A percentile compares a stretch with the other conserved stretches of the same genome.
Evolutionary conservation across 805 yeast species (phyloP).

Genomic region (Peterozyma toletana): DNA sequence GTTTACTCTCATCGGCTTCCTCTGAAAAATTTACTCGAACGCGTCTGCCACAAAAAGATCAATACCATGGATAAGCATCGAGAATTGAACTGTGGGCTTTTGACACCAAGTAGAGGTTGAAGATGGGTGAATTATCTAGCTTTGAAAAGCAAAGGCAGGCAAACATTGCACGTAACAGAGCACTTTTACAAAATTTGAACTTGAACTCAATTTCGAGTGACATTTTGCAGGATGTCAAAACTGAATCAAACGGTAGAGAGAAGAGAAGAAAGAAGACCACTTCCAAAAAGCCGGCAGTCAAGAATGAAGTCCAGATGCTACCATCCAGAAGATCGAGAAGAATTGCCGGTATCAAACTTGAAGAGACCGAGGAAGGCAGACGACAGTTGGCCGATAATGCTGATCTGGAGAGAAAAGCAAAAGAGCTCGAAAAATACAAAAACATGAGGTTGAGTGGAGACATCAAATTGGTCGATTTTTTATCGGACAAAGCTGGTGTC

Average conservation of each 20-base stretch:
- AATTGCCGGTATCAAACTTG: slow-evolving; percentile 63
- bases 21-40: no score
- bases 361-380: slow-evolving; percentile 34
- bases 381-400: slow-evolving; percentile 29
- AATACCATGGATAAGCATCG: no score
- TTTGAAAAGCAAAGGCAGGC: slow-evolving; percentile 68
- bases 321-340: slow-evolving; percentile 78
- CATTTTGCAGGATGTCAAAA: slow-evolving; percentile 38
- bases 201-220: slow-evolving; percentile 51
- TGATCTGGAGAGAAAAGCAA: slow-evolving; percentile 23
- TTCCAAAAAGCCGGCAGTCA: slow-evolving; percentile 20
- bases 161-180: slow-evolving; percentile 79
- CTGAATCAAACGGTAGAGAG: slow-evolving; percentile 16
- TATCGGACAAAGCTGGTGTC: slow-evolving; percentile 25
- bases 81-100: no score
- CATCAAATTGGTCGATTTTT: slow-evolving; percentile 52
- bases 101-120: neutral
- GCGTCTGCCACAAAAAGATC: no score
- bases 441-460: slow-evolving; percentile 60
- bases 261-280: slow-evolving; percentile 10
- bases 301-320: slow-evolving; percentile 18
- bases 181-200: slow-evolving; percentile 63
- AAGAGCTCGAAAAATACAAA: slow-evolving; percentile 42
- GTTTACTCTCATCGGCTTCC: no score
- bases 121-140: slow-evolving; percentile 37